Percentiles rank a stretch among this genome's conserved stretches.
Evolutionary conservation across 2,329 filamentous ascomycete genomes (phyloP).

Genomic region (Hypoxylon sp.): DNA sequence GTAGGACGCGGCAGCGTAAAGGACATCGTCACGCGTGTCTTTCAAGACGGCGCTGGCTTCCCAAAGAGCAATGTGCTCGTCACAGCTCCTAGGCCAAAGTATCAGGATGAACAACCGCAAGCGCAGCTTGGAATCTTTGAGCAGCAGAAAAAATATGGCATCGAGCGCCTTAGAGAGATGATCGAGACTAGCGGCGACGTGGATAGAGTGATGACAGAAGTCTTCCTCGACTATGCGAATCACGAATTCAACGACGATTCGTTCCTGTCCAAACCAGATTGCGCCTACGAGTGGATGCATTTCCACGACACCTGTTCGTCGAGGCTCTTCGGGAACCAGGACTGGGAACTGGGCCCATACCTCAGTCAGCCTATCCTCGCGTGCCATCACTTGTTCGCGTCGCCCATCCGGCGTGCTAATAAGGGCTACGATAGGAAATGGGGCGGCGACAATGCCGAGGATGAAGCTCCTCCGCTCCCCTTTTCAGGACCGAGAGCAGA

Average conservation of each 20-base stretch:
- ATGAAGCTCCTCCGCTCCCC: slow-evolving; percentile 69
- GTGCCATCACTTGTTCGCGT: slow-evolving; percentile 91
- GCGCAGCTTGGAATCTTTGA: slow-evolving; percentile 77
- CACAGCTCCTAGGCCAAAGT: slow-evolving; percentile 57
- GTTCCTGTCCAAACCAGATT: slow-evolving; percentile 82
- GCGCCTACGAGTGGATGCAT: slow-evolving; percentile 92
- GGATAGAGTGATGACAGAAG: slow-evolving; percentile 82
- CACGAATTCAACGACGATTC: slow-evolving; percentile 94
- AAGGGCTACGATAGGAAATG: slow-evolving; percentile 59
- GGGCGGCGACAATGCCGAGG: slow-evolving; percentile 59
- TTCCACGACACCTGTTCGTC: slow-evolving; percentile 90
- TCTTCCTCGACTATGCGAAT: slow-evolving; percentile 86
- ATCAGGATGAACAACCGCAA: slow-evolving; percentile 65
- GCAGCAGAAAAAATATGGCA: slow-evolving; percentile 76
- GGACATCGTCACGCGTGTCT: slow-evolving; percentile 82
- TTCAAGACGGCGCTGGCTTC: slow-evolving; percentile 83
- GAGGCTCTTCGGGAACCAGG: slow-evolving; percentile 83
- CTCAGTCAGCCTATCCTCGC: slow-evolving; percentile 87
- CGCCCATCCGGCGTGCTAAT: slow-evolving; percentile 66
- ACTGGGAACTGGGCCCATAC: slow-evolving; percentile 92
- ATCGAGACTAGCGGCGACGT: slow-evolving; percentile 82
- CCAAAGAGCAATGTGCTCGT: slow-evolving; percentile 66
- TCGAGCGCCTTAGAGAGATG: slow-evolving; percentile 79
- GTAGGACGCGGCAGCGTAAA: slow-evolving; percentile 77
- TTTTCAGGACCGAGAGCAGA: slow-evolving; percentile 87